Percentiles rank a stretch among this genome's conserved stretches.
Conservation (phyloP, 129 eudicot species). For the Chrysanthemum lavandulifolium region DNA sequence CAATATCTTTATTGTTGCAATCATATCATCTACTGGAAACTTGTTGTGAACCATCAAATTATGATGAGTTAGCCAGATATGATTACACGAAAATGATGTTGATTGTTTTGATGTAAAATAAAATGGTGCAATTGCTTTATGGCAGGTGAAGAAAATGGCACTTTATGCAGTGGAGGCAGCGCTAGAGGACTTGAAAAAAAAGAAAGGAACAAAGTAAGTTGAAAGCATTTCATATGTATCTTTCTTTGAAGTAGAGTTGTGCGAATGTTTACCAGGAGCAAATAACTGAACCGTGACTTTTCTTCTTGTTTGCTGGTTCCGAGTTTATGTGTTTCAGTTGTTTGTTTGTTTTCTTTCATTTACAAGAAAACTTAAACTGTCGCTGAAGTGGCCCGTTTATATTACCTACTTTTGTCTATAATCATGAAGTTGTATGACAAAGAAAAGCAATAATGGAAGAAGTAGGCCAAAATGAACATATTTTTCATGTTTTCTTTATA, state of each 20-base stretch:
- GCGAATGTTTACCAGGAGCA: too few relatives aligned
- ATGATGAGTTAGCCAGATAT: background rate
- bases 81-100: too few relatives aligned
- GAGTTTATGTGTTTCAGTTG: background rate
- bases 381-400: too few relatives aligned
- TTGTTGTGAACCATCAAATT: background rate
- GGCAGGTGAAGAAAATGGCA: constrained; percentile 43
- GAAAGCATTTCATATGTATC: background rate
- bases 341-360: too few relatives aligned
- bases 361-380: too few relatives aligned
- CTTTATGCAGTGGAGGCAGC: constrained; percentile 35
- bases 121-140: background rate
- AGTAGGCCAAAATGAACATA: too few relatives aligned
- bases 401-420: too few relatives aligned
- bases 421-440: too few relatives aligned
- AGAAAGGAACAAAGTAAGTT: background rate
- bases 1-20: background rate
- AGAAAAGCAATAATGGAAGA: too few relatives aligned
- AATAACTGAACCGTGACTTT: too few relatives aligned
- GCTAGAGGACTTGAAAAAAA: background rate
- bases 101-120: background rate
- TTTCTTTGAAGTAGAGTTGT: too few relatives aligned
- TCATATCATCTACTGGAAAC: background rate
- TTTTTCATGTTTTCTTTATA: too few relatives aligned
- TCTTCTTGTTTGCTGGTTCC: background rate